Evolutionary conservation across 2,329 filamentous ascomycete genomes (phyloP).

Genomic region (Neodidymelliopsis sp.): DNA sequence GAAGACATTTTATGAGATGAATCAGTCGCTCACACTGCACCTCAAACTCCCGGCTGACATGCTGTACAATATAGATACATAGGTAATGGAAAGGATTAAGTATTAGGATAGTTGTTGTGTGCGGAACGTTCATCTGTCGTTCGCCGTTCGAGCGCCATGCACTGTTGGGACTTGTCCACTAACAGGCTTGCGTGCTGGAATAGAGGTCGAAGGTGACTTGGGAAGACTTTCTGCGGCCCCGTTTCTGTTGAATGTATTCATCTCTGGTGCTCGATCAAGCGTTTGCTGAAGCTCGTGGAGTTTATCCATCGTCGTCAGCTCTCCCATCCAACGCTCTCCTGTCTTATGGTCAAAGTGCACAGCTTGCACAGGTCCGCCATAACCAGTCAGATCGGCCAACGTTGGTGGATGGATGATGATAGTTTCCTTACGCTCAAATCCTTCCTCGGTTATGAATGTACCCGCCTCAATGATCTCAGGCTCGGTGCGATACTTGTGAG

Average conservation of each 20-base stretch:
- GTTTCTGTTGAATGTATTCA: conserved; percentile 18
- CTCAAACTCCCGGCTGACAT: neutral
- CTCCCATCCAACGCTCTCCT: conserved; percentile 34
- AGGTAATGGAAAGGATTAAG: neutral
- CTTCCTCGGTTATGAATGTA: conserved; percentile 51
- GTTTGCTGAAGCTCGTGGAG: conserved; percentile 20
- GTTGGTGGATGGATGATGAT: conserved; percentile 57
- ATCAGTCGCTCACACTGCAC: no score
- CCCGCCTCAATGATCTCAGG: conserved; percentile 52
- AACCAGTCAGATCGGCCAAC: conserved; percentile 44
- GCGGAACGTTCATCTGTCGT: neutral
- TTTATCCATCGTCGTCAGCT: conserved; percentile 31
- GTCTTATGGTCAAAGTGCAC: conserved; percentile 43
- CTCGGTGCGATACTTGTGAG: conserved; percentile 29
- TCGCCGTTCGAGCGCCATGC: neutral
- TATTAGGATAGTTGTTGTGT: neutral
- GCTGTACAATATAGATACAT: neutral
- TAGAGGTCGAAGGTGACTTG: conserved; percentile 11
- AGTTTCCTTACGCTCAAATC: conserved; percentile 52
- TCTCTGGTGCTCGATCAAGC: conserved; percentile 10
- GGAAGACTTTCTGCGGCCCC: conserved; percentile 21
- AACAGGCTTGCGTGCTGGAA: conserved; percentile 26
- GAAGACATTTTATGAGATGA: no score
- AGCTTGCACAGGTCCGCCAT: conserved; percentile 35
- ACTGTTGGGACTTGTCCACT: neutral